Evolutionary conservation across 2,329 filamentous ascomycete genomes (phyloP), one percentile per base, ranked within the genome.

Genomic region (Diaporthe helianthi): DNA sequence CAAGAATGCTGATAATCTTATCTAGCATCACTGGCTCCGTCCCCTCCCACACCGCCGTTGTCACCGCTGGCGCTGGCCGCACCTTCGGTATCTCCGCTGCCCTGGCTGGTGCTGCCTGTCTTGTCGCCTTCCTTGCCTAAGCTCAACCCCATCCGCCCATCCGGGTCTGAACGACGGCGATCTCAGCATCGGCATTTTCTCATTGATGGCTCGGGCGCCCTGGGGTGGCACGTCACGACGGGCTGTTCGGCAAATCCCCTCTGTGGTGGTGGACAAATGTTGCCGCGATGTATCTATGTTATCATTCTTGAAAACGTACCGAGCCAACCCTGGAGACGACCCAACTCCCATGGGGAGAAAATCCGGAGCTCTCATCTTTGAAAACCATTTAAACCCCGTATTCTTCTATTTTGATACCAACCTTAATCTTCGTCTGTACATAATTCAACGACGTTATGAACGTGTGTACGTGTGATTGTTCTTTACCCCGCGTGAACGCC

Each of bases 41-140:
- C 71, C 75, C 77, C 67, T 70, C 71, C 24, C 73, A 77, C 68
- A 75, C 77, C 63, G 76, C 79, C 70, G 75, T 76, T 72, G 80
- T 84, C 75, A 85, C 83, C 64, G 85, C 82, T 73, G 87, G 84
- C 77, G 87, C 86, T 73, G 81, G 82, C 75, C 61, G 61, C 52
- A 81, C 83, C 76, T 77, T 88, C 75, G 81, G 82, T 72, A 85
- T 83, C 82, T 87, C 86, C 71, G 83, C 82, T 76, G 71, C 84
- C 76, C 79, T 87, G 76, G 87, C 86, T 78, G 86, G 83, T 73
- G 82, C 80, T 60, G 86, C 84, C 79, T 86, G 85, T 81, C 77
- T 86, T 68, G 83, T 81, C 71, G 86, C 85, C 77, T 79, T 86
- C 76, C 79, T 89, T 76, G 84, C 83, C 78, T 89, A 89, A 85